A percentile compares a stretch with the other conserved stretches of the same genome.
phyloP scores from a whole-genome alignment of 805 yeast species.

The Wickerhamomyces bisporus region DNA sequence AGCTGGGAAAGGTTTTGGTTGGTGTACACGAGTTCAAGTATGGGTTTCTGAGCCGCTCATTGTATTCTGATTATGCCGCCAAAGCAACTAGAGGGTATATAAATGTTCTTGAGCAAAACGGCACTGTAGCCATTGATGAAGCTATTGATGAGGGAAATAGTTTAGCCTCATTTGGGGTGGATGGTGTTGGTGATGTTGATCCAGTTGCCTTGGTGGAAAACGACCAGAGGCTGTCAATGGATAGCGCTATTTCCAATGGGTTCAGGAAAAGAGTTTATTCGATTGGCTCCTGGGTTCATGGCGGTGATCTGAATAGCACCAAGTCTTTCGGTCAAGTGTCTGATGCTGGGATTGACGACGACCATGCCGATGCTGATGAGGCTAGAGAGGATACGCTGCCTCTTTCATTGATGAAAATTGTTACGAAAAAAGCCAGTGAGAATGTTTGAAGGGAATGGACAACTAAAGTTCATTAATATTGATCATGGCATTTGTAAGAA shows the following conservation, averaged over 20 bases:
- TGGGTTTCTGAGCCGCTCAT: conserved; percentile 45
- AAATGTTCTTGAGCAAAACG: conserved; percentile 8
- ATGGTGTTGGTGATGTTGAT: conserved; percentile 1
- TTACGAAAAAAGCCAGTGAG: conserved; percentile 20
- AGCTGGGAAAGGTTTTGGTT: conserved; percentile 36
- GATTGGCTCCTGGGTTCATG: conserved; percentile 27
- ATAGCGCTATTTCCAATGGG: conserved; percentile 18
- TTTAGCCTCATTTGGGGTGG: neutral
- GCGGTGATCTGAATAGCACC: conserved; percentile 15
- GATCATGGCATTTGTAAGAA: too few relatives aligned
- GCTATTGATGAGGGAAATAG: conserved; percentile 3
- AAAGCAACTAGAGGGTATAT: conserved; percentile 33
- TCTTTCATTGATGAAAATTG: conserved; percentile 32
- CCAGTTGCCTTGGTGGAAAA: conserved; percentile 7
- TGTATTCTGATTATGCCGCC: conserved; percentile 38
- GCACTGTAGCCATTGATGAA: conserved; percentile 2
- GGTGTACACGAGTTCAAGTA: conserved; percentile 47
- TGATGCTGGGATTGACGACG: conserved; percentile 14
- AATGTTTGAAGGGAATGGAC: neutral
- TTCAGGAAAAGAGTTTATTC: conserved; percentile 33
- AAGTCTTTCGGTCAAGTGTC: conserved; percentile 25
- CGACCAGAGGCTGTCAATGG: conserved; percentile 1
- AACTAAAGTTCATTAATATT: too few relatives aligned
- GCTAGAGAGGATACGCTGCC: conserved; percentile 30
- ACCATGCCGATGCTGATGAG: too few relatives aligned